Evolutionary conservation across 805 yeast species (phyloP).

Genomic region (Kuraishia floccosa): DNA sequence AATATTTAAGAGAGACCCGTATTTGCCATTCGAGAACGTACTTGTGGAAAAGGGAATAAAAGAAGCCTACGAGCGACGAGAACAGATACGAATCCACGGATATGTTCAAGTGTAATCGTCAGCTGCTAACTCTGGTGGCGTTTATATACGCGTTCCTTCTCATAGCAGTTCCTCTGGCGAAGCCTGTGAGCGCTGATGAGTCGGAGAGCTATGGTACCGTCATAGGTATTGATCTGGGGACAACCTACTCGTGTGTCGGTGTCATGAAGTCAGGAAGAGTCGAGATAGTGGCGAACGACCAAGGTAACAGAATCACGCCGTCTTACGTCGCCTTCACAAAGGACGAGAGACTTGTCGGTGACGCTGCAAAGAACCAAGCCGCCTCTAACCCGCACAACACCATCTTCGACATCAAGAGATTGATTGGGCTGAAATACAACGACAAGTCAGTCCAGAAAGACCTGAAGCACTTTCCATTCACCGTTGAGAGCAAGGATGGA

Average conservation of each 20-base stretch:
- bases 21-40: too few relatives aligned
- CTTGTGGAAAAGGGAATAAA: too few relatives aligned
- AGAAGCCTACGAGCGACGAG: too few relatives aligned
- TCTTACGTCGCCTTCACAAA: constrained; percentile 95
- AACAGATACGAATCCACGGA: too few relatives aligned
- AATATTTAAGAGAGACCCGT: too few relatives aligned
- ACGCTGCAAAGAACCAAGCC: constrained; percentile 97
- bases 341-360: constrained; percentile 91
- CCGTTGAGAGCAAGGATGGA: constrained; percentile 63
- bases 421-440: constrained; percentile 74
- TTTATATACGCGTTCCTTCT: constrained; percentile 3
- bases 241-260: constrained; percentile 97
- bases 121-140: constrained; percentile 2
- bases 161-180: constrained; percentile 3
- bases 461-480: constrained; percentile 84
- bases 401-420: constrained; percentile 91
- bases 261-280: constrained; percentile 71
- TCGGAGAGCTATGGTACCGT: constrained; percentile 4
- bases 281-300: constrained; percentile 93
- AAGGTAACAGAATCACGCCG: constrained; percentile 97
- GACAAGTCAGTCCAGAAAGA: constrained; percentile 76
- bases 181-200: constrained; percentile 4
- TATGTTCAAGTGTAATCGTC: constrained; percentile 1
- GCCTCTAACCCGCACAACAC: constrained; percentile 94
- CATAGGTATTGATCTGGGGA: constrained; percentile 89